Evolutionary conservation across 1,139 yeast species (phyloP).

Genomic region (Scheffersomyces cryptocercus): DNA sequence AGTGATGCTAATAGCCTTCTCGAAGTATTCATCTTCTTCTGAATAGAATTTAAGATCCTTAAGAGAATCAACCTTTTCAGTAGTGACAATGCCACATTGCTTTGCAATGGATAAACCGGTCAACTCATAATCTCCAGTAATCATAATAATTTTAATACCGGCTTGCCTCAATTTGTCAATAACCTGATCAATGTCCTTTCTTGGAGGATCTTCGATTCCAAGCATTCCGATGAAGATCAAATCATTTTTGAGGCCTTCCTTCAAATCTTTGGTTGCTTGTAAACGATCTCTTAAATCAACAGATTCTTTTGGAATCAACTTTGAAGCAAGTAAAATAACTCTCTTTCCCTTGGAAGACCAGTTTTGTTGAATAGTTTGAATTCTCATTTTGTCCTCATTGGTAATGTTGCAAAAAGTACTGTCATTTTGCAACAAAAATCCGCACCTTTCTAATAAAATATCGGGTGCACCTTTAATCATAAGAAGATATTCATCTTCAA

Average conservation of each 20-base stretch:
- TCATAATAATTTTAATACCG: slow-evolving; percentile 52
- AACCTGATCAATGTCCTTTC: slow-evolving; percentile 43
- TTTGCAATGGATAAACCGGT: slow-evolving; percentile 56
- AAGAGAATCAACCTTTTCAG: slow-evolving; percentile 24
- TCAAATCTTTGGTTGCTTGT: slow-evolving; percentile 8
- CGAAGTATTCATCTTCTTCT: slow-evolving; percentile 11
- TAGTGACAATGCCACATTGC: slow-evolving; percentile 43
- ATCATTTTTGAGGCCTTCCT: slow-evolving; percentile 13
- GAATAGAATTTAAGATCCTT: slow-evolving; percentile 17
- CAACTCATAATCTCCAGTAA: slow-evolving; percentile 55
- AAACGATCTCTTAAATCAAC: slow-evolving; percentile 7
- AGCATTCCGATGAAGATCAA: slow-evolving; percentile 42
- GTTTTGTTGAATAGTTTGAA: slow-evolving; percentile 29
- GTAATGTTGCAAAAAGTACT: slow-evolving; percentile 13
- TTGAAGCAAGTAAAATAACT: slow-evolving; percentile 43
- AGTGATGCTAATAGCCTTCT: slow-evolving; percentile 34
- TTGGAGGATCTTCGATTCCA: slow-evolving; percentile 55
- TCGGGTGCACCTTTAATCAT: slow-evolving; percentile 56
- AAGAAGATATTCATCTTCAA: slow-evolving; percentile 20
- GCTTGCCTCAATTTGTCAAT: slow-evolving; percentile 43
- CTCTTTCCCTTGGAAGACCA: slow-evolving; percentile 49
- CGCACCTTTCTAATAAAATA: slow-evolving; percentile 37
- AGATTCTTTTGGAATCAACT: slow-evolving; percentile 17
- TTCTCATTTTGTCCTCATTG: slow-evolving; percentile 12
- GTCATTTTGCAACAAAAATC: slow-evolving; percentile 18